A percentile compares a stretch with the other conserved stretches of the same genome.
These are phyloP conservation scores for Kwoniella sp. DNA, from an alignment of 768 basidiomycete species.

Conservation along the genomic window DNA sequence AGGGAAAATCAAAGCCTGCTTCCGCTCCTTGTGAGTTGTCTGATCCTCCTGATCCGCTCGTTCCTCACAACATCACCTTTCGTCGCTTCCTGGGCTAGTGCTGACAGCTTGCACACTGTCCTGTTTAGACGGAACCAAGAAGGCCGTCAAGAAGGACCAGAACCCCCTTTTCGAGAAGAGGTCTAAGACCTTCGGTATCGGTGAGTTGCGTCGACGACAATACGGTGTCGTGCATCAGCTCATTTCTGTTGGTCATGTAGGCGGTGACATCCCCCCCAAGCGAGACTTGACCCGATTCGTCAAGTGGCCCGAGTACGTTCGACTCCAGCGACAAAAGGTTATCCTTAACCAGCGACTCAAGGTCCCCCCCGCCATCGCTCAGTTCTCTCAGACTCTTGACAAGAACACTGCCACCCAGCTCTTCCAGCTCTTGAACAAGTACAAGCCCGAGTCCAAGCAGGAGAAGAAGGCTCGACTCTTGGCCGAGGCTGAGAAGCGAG, in stretches of 20 bases:
- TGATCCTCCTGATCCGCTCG: neutral
- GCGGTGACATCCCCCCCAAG: conserved; percentile 88
- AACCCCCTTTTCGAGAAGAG: conserved; percentile 93
- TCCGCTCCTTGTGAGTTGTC: conserved; percentile 55
- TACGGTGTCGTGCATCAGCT: no score
- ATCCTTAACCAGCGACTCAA: conserved; percentile 97
- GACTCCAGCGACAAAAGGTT: conserved; percentile 97
- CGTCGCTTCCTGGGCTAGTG: neutral
- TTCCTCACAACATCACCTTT: neutral
- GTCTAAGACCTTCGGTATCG: conserved; percentile 93
- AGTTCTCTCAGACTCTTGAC: conserved; percentile 93
- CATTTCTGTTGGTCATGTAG: conserved; percentile 57
- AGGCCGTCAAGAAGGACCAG: conserved; percentile 71
- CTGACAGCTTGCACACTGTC: neutral
- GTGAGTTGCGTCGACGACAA: conserved; percentile 59
- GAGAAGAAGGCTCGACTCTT: conserved; percentile 95
- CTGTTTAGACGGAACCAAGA: conserved; percentile 61
- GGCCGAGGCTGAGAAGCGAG: conserved; percentile 68
- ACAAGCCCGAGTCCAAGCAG: conserved; percentile 67
- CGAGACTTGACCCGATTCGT: conserved; percentile 94
- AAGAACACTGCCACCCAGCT: conserved; percentile 98
- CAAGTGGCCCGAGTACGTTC: conserved; percentile 99
- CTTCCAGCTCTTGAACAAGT: conserved; percentile 97
- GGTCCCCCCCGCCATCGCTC: conserved; percentile 96
- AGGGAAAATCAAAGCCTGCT: conserved; percentile 57